Conservation (phyloP, 805 yeast genomes). For the Cyberlindnera americana region DNA sequence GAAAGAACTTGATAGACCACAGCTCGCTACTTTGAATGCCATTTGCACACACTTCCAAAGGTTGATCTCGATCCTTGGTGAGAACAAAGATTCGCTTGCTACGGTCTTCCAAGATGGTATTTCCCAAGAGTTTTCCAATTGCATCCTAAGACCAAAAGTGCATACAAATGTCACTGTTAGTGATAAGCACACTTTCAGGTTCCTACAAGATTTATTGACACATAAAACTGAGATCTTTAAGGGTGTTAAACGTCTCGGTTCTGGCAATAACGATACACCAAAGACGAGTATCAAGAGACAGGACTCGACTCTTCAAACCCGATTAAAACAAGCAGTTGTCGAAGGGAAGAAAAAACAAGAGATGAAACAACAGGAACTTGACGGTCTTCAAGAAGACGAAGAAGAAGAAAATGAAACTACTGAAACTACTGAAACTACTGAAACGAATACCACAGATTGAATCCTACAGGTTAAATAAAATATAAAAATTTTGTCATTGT, state of each 20-base stretch:
- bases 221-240: conserved; percentile 62
- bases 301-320: conserved; percentile 24
- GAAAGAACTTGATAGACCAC: conserved; percentile 62
- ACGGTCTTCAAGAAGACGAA: conserved; percentile 1
- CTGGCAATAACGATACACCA: conserved; percentile 4
- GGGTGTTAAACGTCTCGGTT: conserved; percentile 44
- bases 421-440: not conserved
- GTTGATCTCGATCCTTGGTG: conserved; percentile 48
- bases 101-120: conserved; percentile 42
- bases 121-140: conserved; percentile 62
- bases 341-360: conserved; percentile 14
- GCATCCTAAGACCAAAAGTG: conserved; percentile 52
- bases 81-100: conserved; percentile 38
- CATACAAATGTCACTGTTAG: conserved; percentile 45
- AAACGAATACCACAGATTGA: too few relatives aligned
- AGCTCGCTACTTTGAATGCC: conserved; percentile 77
- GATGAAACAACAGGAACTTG: conserved; percentile 3
- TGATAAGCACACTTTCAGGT: conserved; percentile 55
- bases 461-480: too few relatives aligned
- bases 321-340: conserved; percentile 26
- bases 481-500: not conserved
- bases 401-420: not conserved
- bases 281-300: conserved; percentile 15
- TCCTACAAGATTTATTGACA: conserved; percentile 58
- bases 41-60: conserved; percentile 72